phyloP scores from a whole-genome alignment of 805 yeast species.

The Wickerhamiella slavikovae region DNA sequence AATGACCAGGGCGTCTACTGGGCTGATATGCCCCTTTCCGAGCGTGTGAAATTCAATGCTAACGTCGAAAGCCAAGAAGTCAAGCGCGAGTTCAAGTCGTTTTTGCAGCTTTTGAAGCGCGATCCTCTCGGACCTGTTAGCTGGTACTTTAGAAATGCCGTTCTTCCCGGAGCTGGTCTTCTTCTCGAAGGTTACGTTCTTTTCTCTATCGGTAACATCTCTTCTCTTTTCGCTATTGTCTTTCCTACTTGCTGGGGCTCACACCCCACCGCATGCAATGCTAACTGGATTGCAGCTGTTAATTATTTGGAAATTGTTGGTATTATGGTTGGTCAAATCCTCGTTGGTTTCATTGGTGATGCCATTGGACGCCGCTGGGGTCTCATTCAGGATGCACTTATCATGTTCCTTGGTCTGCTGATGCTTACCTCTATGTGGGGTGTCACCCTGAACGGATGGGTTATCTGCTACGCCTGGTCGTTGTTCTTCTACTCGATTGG shows the following conservation, averaged over 20 bases:
- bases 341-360: slow-evolving; percentile 36
- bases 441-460: slow-evolving; percentile 31
- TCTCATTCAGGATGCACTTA: slow-evolving; percentile 34
- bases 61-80: slow-evolving; percentile 14
- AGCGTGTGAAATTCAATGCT: slow-evolving; percentile 14
- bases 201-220: slow-evolving; percentile 20
- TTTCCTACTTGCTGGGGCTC: slow-evolving; percentile 21
- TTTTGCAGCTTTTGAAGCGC: slow-evolving; percentile 13
- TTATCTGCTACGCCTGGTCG: slow-evolving; percentile 26
- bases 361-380: slow-evolving; percentile 42
- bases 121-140: slow-evolving; percentile 19
- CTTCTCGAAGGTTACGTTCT: slow-evolving; percentile 21
- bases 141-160: slow-evolving; percentile 19
- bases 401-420: slow-evolving; percentile 35
- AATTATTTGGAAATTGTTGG: slow-evolving; percentile 22
- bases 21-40: slow-evolving; percentile 18
- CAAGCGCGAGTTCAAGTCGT: slow-evolving; percentile 11
- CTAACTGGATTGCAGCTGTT: slow-evolving; percentile 19
- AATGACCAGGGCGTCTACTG: slow-evolving; percentile 18
- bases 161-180: slow-evolving; percentile 21
- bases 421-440: slow-evolving; percentile 45
- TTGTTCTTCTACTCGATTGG: slow-evolving; percentile 31
- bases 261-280: slow-evolving; percentile 14
- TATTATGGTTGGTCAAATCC: slow-evolving; percentile 40
- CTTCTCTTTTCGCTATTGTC: slow-evolving; percentile 14